Percentiles rank a stretch among this genome's conserved stretches.
Evolutionary conservation across 2,329 filamentous ascomycete species (phyloP).

Genomic region (Trichothecium sympodiale): DNA sequence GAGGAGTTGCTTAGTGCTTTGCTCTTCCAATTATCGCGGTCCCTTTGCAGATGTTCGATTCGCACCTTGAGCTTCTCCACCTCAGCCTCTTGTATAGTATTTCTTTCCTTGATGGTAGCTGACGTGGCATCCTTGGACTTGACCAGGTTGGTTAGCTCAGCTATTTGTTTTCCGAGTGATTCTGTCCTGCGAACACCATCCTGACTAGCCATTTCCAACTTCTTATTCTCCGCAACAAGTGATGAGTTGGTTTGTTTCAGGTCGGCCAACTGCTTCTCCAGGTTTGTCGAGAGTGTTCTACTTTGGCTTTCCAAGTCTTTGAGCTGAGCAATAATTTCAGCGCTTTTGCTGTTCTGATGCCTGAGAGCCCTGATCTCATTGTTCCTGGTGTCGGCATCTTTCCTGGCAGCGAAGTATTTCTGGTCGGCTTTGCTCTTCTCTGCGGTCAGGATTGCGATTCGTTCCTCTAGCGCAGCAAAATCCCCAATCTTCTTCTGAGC

Average conservation of each 20-base stretch:
- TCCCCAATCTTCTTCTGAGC: conserved; percentile 83
- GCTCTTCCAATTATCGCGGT: conserved; percentile 74
- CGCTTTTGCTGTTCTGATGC: conserved; percentile 77
- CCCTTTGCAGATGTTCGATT: conserved; percentile 69
- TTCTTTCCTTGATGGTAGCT: conserved; percentile 40
- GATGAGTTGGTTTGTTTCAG: conserved; percentile 67
- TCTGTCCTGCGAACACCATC: conserved; percentile 64
- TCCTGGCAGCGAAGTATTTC: conserved; percentile 94
- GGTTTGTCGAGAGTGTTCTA: conserved; percentile 63
- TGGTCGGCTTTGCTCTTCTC: conserved; percentile 97
- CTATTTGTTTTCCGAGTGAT: conserved; percentile 61
- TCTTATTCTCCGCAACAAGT: conserved; percentile 61
- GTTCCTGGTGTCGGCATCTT: conserved; percentile 78
- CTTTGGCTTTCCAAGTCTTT: conserved; percentile 82
- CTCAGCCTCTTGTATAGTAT: conserved; percentile 58
- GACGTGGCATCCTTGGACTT: conserved; percentile 61
- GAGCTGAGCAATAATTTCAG: conserved; percentile 83
- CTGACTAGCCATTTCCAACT: conserved; percentile 57
- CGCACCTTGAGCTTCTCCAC: conserved; percentile 69
- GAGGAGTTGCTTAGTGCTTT: conserved; percentile 74
- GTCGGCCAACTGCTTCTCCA: conserved; percentile 86
- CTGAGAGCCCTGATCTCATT: conserved; percentile 70
- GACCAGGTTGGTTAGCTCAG: conserved; percentile 63
- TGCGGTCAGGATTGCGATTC: conserved; percentile 58
- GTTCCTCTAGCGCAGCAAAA: conserved; percentile 64